phyloP scores from a whole-genome alignment of 768 basidiomycete genomes.

The Boletus subcaerulescens region DNA sequence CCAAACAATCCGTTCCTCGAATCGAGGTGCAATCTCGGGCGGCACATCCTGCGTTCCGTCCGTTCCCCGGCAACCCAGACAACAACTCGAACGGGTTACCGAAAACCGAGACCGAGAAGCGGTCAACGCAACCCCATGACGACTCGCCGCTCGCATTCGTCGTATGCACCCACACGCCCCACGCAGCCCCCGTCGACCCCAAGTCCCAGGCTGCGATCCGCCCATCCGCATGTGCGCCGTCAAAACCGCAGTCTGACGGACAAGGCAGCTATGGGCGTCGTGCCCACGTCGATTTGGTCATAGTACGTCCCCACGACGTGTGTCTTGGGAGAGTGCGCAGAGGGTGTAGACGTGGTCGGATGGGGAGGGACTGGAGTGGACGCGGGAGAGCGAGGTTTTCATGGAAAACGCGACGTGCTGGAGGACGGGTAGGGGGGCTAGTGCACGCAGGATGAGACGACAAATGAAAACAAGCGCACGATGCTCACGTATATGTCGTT shows the following conservation, averaged over 20 bases:
- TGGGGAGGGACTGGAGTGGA: slow-evolving; percentile 23
- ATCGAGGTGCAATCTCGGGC: not conserved
- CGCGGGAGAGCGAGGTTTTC: slow-evolving; percentile 37
- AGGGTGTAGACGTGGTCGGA: slow-evolving; percentile 37
- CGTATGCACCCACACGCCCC: no score
- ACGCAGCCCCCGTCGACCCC: not conserved
- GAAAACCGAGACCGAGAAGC: no score
- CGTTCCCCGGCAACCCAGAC: no score
- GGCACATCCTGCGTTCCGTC: no score
- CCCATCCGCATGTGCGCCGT: not conserved
- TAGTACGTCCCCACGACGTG: slow-evolving; percentile 42
- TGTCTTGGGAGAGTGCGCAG: slow-evolving; percentile 38
- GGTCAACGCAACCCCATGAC: no score
- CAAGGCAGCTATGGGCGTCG: not conserved
- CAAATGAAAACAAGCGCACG: not conserved
- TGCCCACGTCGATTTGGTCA: slow-evolving; percentile 29
- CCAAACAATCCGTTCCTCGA: not conserved
- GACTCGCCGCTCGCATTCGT: no score
- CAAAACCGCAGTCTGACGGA: not conserved
- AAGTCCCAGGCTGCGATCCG: not conserved
- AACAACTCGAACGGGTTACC: no score
- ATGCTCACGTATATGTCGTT: slow-evolving; percentile 30
- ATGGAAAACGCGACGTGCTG: slow-evolving; percentile 33
- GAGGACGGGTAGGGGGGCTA: slow-evolving; percentile 9
- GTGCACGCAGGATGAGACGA: not conserved